Evolutionary conservation across 805 yeast genomes (phyloP).

Genomic region (Zygoascus tannicola): DNA sequence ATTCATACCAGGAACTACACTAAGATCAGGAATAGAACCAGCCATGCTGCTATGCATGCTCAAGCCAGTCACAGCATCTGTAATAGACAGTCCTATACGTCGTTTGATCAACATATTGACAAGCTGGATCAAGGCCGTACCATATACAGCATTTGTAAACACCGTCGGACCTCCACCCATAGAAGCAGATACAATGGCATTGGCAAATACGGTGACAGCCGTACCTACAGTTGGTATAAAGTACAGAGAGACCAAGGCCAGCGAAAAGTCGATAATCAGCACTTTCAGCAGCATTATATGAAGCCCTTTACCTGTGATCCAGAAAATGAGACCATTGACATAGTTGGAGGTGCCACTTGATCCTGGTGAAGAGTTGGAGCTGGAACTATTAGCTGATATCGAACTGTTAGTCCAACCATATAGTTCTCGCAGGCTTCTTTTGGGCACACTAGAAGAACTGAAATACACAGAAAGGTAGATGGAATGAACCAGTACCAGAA

Average conservation of each 20-base stretch:
- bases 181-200: constrained; percentile 24
- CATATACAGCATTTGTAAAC: constrained; percentile 25
- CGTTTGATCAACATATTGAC: constrained; percentile 14
- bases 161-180: constrained; percentile 24
- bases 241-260: constrained; percentile 17
- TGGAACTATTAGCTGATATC: constrained; percentile 2
- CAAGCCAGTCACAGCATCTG: neutral
- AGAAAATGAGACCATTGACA: neutral
- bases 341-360: constrained; percentile 6
- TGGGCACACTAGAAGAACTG: constrained; percentile 10
- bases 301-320: neutral
- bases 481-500: constrained; percentile 22
- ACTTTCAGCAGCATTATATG: constrained; percentile 8
- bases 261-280: constrained; percentile 17
- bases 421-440: constrained; percentile 9
- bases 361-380: constrained; percentile 12
- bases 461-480: constrained; percentile 20
- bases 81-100: constrained; percentile 3
- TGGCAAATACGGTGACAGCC: constrained; percentile 23
- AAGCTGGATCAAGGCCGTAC: constrained; percentile 22
- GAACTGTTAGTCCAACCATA: constrained; percentile 12
- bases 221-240: constrained; percentile 12
- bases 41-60: neutral
- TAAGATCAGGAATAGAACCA: neutral
- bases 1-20: too few species aligned